Percentiles rank a stretch among this genome's conserved stretches.
Evolutionary conservation across 1,284 basidiomycete species (phyloP).

Genomic region (Rhodotorula mucilaginosa): DNA sequence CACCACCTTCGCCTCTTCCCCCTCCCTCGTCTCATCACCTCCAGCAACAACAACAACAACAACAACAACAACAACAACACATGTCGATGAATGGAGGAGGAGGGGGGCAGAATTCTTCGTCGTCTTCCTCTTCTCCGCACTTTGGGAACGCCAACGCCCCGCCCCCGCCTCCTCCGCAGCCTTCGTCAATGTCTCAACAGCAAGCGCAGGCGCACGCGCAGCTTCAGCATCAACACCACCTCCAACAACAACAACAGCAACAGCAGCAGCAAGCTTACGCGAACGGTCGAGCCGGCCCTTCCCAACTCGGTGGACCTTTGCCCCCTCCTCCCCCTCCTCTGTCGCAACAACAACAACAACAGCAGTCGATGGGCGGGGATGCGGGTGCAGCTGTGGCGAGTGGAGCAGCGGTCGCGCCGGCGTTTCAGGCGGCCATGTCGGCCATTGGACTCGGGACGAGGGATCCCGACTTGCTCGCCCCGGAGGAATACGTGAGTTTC

Average conservation of each 20-base stretch:
- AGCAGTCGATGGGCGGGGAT: not conserved
- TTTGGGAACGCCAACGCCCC: slow-evolving; percentile 1
- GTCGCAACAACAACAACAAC: not conserved
- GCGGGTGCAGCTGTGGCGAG: not conserved
- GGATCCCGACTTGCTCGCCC: slow-evolving; percentile 28
- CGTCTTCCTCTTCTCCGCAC: not conserved
- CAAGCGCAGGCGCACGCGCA: not conserved
- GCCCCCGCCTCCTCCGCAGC: no score
- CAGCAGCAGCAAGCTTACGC: slow-evolving; percentile 10
- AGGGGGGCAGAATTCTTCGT: not conserved
- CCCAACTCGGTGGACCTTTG: not conserved
- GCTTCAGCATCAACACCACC: not conserved
- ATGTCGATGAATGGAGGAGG: not conserved
- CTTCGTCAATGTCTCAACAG: not conserved
- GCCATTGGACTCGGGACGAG: slow-evolving; percentile 31
- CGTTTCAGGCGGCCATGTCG: slow-evolving; percentile 26
- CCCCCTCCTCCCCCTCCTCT: not conserved
- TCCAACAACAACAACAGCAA: slow-evolving; percentile 1
- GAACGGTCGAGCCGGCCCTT: slow-evolving; percentile 1
- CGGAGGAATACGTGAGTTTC: slow-evolving; percentile 33
- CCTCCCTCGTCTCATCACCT: not conserved
- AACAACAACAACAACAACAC: not conserved
- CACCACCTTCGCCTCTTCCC: no score
- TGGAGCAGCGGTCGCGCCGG: slow-evolving; percentile 1
- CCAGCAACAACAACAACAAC: not conserved